Conservation (phyloP, 441 rosid genomes). For the Arabidopsis lyrata region DNA sequence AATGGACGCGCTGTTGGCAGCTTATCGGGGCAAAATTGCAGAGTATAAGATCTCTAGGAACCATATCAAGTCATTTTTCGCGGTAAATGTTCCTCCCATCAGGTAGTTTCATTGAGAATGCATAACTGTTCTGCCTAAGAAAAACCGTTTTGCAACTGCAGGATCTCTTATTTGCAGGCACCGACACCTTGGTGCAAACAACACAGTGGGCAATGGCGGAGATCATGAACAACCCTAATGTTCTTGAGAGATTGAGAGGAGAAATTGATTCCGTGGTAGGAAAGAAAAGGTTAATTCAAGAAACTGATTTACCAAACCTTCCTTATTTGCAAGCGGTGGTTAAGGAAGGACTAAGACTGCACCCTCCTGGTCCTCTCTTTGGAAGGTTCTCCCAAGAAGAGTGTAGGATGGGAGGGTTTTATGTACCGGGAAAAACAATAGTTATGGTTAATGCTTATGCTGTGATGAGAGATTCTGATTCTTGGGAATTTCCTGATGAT, state of each 20-base stretch:
- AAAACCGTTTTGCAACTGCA: not conserved
- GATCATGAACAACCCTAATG: not conserved
- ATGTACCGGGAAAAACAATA: slow-evolving; percentile 32
- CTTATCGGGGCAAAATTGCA: slow-evolving; percentile 30
- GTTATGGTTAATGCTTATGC: slow-evolving; percentile 39
- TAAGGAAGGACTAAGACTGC: slow-evolving; percentile 43
- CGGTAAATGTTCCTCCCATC: slow-evolving; percentile 35
- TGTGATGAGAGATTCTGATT: slow-evolving; percentile 49
- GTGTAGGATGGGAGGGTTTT: slow-evolving; percentile 40
- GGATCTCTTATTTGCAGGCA: slow-evolving; percentile 24
- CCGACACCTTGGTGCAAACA: slow-evolving; percentile 2
- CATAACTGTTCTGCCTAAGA: not conserved
- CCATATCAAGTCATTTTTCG: slow-evolving; percentile 48
- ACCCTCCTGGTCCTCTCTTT: slow-evolving; percentile 14
- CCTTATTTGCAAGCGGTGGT: slow-evolving; percentile 34
- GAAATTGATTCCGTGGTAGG: slow-evolving; percentile 15
- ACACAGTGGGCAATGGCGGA: slow-evolving; percentile 31
- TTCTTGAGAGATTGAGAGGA: slow-evolving; percentile 23
- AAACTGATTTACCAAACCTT: slow-evolving; percentile 42
- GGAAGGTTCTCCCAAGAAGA: slow-evolving; percentile 29
- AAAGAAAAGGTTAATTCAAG: slow-evolving; percentile 39
- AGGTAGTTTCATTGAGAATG: not conserved
- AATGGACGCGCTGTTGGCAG: slow-evolving; percentile 42
- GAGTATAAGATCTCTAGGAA: slow-evolving; percentile 44
- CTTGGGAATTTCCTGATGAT: slow-evolving; percentile 42